Evolutionary conservation across 805 yeast species (phyloP).

Genomic region (Metschnikowia similis): DNA sequence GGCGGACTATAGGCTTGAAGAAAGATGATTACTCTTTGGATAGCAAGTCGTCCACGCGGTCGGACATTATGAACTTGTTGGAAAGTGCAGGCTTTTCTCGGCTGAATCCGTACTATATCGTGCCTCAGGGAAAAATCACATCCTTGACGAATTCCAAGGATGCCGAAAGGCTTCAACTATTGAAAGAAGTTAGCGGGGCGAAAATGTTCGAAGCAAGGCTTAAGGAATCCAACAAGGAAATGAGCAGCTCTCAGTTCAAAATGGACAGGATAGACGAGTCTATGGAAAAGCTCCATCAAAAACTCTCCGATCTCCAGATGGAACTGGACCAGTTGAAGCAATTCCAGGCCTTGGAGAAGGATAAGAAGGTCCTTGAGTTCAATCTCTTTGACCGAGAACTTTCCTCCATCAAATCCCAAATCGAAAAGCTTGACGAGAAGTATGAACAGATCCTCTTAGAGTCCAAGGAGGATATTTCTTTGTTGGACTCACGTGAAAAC

Average conservation of each 20-base stretch:
- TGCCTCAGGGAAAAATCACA: constrained; percentile 93
- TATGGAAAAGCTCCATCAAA: constrained; percentile 60
- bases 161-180: constrained; percentile 65
- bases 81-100: constrained; percentile 92
- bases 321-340: constrained; percentile 74
- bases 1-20: constrained; percentile 90
- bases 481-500: constrained; percentile 59
- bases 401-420: constrained; percentile 52
- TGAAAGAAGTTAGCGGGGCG: constrained; percentile 95
- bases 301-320: constrained; percentile 72
- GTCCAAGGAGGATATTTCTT: constrained; percentile 51
- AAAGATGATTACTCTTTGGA: constrained; percentile 89
- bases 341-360: constrained; percentile 63
- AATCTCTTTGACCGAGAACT: constrained; percentile 75
- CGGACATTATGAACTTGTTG: constrained; percentile 74
- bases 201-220: constrained; percentile 80
- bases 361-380: constrained; percentile 68
- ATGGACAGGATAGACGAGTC: constrained; percentile 71
- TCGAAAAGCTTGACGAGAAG: constrained; percentile 57
- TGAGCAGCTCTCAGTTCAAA: constrained; percentile 67
- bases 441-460: constrained; percentile 48
- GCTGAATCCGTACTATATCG: constrained; percentile 90
- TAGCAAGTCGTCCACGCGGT: constrained; percentile 69
- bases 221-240: constrained; percentile 73
- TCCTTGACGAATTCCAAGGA: constrained; percentile 87